Evolutionary conservation across 1,284 basidiomycete species (phyloP).

Genomic region (Trametes sp.): DNA sequence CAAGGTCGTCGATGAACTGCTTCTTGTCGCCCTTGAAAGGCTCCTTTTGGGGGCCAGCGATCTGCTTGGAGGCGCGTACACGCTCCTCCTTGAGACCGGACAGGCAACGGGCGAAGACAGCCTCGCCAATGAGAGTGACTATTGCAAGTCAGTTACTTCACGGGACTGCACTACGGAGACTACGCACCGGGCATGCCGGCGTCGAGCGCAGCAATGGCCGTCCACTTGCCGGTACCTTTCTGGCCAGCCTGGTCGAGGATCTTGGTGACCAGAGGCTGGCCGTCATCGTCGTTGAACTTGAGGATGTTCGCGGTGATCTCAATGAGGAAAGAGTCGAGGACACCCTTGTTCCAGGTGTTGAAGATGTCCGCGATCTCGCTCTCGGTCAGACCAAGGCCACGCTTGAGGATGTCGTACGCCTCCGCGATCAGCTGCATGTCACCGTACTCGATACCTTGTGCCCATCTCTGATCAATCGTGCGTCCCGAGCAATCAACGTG

Average conservation of each 20-base stretch:
- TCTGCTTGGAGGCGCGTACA: slow-evolving; percentile 89
- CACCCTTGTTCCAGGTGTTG: slow-evolving; percentile 96
- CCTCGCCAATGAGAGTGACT: slow-evolving; percentile 99
- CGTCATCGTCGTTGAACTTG: slow-evolving; percentile 96
- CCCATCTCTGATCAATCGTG: slow-evolving; percentile 24
- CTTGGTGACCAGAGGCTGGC: slow-evolving; percentile 89
- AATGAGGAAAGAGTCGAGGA: slow-evolving; percentile 99
- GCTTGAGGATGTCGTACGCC: slow-evolving; percentile 98
- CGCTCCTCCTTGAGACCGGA: slow-evolving; percentile 99
- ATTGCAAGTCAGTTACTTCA: too few relatives aligned
- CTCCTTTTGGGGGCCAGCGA: slow-evolving; percentile 90
- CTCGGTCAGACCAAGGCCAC: slow-evolving; percentile 87
- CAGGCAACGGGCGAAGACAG: slow-evolving; percentile 98
- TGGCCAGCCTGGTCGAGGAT: slow-evolving; percentile 97
- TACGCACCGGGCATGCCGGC: slow-evolving; percentile 87
- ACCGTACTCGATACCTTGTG: slow-evolving; percentile 95
- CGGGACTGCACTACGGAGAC: too few relatives aligned
- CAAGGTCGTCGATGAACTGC: slow-evolving; percentile 98
- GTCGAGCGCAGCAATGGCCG: slow-evolving; percentile 97
- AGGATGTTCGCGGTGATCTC: slow-evolving; percentile 97
- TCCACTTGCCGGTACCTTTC: slow-evolving; percentile 99
- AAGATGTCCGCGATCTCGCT: slow-evolving; percentile 93
- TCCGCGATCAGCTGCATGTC: slow-evolving; percentile 99
- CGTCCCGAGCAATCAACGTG: slow-evolving; percentile 26
- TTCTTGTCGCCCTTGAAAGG: slow-evolving; percentile 98